Conservation (phyloP, 2,329 filamentous ascomycete genomes). For the Neopestalotiopsis sp. region DNA sequence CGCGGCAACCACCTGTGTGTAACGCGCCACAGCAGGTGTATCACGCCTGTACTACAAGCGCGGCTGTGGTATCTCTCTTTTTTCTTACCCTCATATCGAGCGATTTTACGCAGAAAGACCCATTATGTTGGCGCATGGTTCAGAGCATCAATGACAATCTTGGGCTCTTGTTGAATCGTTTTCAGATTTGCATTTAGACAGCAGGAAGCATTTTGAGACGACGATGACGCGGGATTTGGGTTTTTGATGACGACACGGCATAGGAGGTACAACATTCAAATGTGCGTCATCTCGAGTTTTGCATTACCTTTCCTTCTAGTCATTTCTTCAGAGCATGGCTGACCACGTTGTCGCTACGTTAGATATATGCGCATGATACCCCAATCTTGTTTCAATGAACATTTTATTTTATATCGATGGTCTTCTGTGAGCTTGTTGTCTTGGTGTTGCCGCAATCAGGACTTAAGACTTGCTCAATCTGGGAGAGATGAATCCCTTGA, state of each 20-base stretch:
- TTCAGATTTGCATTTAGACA: neutral
- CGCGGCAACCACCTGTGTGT: neutral
- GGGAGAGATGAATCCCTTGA: too few species aligned
- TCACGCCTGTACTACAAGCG: neutral
- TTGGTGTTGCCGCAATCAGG: neutral
- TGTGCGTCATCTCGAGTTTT: neutral
- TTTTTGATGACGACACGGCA: neutral
- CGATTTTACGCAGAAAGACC: neutral
- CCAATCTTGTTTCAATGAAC: neutral
- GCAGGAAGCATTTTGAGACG: neutral
- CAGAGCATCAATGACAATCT: neutral
- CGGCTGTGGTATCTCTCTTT: neutral
- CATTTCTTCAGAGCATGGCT: neutral
- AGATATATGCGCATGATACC: slow-evolving; percentile 10
- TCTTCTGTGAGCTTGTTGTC: slow-evolving; percentile 30
- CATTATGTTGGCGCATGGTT: neutral
- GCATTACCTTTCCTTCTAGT: neutral
- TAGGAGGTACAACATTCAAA: neutral
- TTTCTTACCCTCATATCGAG: neutral
- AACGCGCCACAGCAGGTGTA: neutral
- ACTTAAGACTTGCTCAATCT: too few species aligned
- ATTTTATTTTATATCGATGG: neutral
- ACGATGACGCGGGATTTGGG: neutral
- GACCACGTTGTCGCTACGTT: slow-evolving; percentile 1
- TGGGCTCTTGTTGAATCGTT: neutral